Conservation (phyloP, 164 flowering plant genomes). For the Magnolia changhungtana region DNA sequence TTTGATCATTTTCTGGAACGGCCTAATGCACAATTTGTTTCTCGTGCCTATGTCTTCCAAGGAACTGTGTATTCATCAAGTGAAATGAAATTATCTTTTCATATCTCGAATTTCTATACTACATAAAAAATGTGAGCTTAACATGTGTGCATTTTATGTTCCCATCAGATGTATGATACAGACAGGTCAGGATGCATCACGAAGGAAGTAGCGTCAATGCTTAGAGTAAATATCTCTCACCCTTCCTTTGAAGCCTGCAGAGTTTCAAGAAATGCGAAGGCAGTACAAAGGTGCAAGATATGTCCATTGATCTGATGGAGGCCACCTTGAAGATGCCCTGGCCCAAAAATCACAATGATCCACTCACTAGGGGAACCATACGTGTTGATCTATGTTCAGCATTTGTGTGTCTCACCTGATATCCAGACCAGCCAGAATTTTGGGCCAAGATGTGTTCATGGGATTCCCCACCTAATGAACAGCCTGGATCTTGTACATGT, state of each 20-base stretch:
- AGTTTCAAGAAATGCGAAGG: neutral
- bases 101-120: neutral
- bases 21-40: neutral
- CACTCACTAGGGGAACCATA: no score
- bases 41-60: neutral
- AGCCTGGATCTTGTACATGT: no score
- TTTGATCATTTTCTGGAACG: no score
- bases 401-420: no score
- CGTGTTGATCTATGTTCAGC: no score
- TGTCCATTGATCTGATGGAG: neutral
- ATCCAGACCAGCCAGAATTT: no score
- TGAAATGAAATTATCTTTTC: neutral
- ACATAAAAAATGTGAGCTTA: neutral
- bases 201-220: conserved; percentile 74
- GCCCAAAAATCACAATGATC: neutral
- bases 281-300: neutral
- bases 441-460: no score
- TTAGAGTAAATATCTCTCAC: conserved; percentile 41
- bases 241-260: neutral
- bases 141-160: conserved; percentile 7
- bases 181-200: conserved; percentile 76
- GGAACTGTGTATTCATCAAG: neutral
- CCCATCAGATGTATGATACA: conserved; percentile 65
- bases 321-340: neutral
- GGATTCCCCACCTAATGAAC: no score